phyloP scores from a whole-genome alignment of 2,329 filamentous ascomycete genomes.

The Boeremia exigua region DNA sequence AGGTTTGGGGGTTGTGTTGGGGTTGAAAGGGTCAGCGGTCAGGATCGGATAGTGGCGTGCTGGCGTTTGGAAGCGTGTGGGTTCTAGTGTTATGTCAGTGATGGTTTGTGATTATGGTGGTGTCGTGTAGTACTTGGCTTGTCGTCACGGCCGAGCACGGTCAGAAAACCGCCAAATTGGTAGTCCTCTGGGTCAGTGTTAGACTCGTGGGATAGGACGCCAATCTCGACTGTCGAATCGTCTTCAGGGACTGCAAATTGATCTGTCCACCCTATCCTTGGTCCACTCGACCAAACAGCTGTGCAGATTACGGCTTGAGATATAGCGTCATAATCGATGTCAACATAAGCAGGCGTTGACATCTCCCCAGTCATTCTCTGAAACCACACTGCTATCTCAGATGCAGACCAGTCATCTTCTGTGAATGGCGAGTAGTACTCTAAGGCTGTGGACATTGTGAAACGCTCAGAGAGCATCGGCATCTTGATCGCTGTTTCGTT shows the following conservation, averaged over 20 bases:
- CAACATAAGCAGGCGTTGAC: constrained; percentile 66
- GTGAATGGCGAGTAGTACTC: constrained; percentile 69
- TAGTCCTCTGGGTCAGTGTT: constrained; percentile 74
- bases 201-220: constrained; percentile 72
- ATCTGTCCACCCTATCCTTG: constrained; percentile 55
- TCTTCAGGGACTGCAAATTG: constrained; percentile 39
- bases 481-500: constrained; percentile 68
- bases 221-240: constrained; percentile 74
- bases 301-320: constrained; percentile 70
- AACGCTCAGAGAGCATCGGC: constrained; percentile 62
- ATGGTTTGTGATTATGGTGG: background rate
- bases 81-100: constrained; percentile 54
- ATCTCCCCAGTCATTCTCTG: background rate
- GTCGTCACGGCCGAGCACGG: constrained; percentile 76
- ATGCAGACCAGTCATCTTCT: constrained; percentile 4
- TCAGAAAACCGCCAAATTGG: constrained; percentile 77
- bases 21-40: constrained; percentile 24
- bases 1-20: constrained; percentile 28
- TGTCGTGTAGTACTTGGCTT: constrained; percentile 60
- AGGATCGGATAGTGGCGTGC: constrained; percentile 75
- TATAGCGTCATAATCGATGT: constrained; percentile 77
- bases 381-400: background rate
- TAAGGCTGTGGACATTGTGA: constrained; percentile 66
- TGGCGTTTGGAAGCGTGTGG: constrained; percentile 82
- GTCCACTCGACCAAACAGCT: constrained; percentile 62